Evolutionary conservation across 2,329 filamentous ascomycete species (phyloP), one percentile per base, ranked within the genome.

Genomic region (Parascedosporium putredinis): DNA sequence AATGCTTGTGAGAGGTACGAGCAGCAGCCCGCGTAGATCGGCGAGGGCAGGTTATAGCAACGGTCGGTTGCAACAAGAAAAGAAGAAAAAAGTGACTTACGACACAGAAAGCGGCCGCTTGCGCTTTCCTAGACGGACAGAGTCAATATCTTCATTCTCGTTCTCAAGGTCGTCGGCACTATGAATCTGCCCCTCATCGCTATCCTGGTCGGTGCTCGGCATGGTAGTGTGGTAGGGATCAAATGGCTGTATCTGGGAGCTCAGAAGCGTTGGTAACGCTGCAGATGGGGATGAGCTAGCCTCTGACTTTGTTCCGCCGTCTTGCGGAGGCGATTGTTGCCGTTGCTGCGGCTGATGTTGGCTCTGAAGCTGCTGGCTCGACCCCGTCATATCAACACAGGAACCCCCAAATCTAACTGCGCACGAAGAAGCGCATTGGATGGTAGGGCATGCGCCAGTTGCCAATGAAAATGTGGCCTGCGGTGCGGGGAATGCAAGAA

Each of bases 61-160:
- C n/a, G n/a, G n/a, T n/a, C n/a, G n/a, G n/a, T n/a, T n/a, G n/a
- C n/a, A n/a, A n/a, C n/a, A n/a, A n/a, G n/a, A n/a, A n/a, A n/a
- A 10, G 9, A 45, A 27, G 24, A 23, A 16, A 10, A 16, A 45
- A 22, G 24, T 16, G 20, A 70, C 70, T 58, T 71, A 81, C 77
- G 77, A 80, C 53, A 80, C 77, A 52, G 77, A 79, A 46, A 79
- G 70, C 52, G 76, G 75, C 52, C 78, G 70, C 62, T 81, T 82
- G 54, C 78, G 74, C 63, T 82, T 82, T 52, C 74, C 70, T 53
- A 62, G 66, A 48, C 67, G 68, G 25, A 62, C 62, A 20, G 64
- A 59, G 47, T 74, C 69, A 45, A 66, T 60, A 49, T 68, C 67
- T 51, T 73, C 69, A 51, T 70, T 69, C 40, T 75, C 71, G 50